Evolutionary conservation across 306 rosid genomes (phyloP).

Genomic region (Lagenaria siceraria): DNA sequence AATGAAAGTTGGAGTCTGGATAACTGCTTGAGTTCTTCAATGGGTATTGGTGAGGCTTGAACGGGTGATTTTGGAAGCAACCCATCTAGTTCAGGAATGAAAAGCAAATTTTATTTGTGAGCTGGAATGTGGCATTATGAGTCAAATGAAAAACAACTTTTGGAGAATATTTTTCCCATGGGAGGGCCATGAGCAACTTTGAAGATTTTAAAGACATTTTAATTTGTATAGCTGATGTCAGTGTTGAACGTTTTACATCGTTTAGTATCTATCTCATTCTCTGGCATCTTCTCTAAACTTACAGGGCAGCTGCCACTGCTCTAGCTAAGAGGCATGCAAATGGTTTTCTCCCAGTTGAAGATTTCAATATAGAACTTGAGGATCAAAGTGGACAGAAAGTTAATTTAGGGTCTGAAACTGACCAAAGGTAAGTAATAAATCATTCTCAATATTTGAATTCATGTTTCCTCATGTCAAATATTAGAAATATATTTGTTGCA

Average conservation of each 20-base stretch:
- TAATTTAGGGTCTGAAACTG: conserved; percentile 58
- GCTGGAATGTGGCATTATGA: not conserved
- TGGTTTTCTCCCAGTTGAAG: conserved; percentile 67
- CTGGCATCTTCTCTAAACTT: conserved; percentile 9
- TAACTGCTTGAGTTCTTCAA: not conserved
- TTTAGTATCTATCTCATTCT: conserved; percentile 7
- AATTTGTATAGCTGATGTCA: not conserved
- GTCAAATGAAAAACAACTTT: not conserved
- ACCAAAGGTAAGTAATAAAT: conserved; percentile 45
- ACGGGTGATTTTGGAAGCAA: not conserved
- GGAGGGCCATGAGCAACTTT: not conserved
- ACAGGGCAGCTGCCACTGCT: conserved; percentile 66
- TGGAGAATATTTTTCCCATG: not conserved
- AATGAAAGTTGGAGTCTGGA: not conserved
- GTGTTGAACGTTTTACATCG: not conserved
- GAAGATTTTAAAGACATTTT: not conserved
- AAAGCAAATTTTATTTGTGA: not conserved
- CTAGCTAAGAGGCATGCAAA: conserved; percentile 61
- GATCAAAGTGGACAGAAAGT: conserved; percentile 87
- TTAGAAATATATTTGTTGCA: not conserved
- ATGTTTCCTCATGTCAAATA: conserved; percentile 5
- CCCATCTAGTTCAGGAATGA: not conserved
- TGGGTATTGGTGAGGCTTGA: not conserved
- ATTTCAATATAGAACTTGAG: conserved; percentile 69
- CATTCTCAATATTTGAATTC: conserved; percentile 3